These are phyloP conservation scores for Fusarium globosum DNA, from an alignment of 2,329 filamentous ascomycete species.

Conservation along the genomic window DNA sequence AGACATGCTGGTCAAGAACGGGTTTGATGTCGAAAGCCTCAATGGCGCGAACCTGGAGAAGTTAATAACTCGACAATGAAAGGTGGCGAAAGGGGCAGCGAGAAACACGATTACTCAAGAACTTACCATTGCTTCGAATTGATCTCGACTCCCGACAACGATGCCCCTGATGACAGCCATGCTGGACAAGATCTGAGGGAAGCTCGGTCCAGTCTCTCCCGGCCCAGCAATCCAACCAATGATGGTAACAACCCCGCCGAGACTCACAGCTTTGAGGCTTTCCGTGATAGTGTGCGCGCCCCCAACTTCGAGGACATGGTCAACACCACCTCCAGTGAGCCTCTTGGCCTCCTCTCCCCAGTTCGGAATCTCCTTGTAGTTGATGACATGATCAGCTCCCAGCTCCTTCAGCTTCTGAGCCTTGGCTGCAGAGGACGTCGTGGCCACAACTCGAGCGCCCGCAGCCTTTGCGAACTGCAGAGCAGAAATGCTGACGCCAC, in stretches of 20 bases:
- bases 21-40: background rate
- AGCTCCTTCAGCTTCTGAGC: background rate
- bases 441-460: background rate
- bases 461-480: background rate
- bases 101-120: rapidly evolving
- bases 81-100: rapidly evolving
- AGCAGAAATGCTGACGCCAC: background rate
- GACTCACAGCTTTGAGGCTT: background rate
- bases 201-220: background rate
- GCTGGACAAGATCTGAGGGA: background rate
- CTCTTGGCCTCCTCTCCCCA: background rate
- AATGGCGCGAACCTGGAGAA: background rate
- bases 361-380: background rate
- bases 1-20: background rate
- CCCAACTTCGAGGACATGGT: background rate
- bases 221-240: background rate
- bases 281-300: background rate
- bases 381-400: background rate
- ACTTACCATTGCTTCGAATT: background rate
- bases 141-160: background rate
- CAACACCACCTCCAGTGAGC: background rate
- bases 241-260: background rate
- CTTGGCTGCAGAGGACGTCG: background rate
- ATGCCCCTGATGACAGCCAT: background rate
- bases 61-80: rapidly evolving